A percentile compares a stretch with the other conserved stretches of the same genome.
Evolutionary conservation across 176 grass and related monocot species (phyloP).

Genomic region (Saccharum officinarum): DNA sequence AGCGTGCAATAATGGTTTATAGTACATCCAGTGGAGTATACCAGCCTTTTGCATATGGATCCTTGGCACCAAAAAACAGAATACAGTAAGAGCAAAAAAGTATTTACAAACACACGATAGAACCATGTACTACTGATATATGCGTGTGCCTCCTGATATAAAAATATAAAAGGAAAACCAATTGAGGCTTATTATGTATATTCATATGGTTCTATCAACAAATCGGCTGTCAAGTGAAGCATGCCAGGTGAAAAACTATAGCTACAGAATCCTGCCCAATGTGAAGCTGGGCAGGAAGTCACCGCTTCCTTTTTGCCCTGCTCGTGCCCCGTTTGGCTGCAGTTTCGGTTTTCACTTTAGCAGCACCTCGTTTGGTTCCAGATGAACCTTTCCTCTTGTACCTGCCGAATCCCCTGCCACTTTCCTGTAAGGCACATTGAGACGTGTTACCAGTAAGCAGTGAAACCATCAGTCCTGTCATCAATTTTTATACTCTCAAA

Average conservation of each 20-base stretch:
- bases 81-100: neutral
- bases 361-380: constrained; percentile 6
- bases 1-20: no score
- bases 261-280: constrained; percentile 19
- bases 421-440: constrained; percentile 47
- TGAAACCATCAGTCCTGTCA: neutral
- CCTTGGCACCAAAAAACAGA: neutral
- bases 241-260: constrained; percentile 17
- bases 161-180: neutral
- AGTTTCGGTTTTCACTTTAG: neutral
- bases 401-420: constrained; percentile 40
- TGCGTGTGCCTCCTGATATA: neutral
- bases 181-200: neutral
- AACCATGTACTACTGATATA: neutral
- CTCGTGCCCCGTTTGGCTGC: no score
- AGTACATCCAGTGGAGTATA: neutral
- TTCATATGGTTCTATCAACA: neutral
- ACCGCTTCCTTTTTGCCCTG: constrained; percentile 49
- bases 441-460: neutral
- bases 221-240: neutral
- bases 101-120: neutral
- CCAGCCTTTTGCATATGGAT: neutral
- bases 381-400: constrained; percentile 50
- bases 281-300: neutral
- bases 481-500: neutral